Conservation (phyloP, 495 filamentous ascomycete species). For the Trichoderma orchidacearum region DNA sequence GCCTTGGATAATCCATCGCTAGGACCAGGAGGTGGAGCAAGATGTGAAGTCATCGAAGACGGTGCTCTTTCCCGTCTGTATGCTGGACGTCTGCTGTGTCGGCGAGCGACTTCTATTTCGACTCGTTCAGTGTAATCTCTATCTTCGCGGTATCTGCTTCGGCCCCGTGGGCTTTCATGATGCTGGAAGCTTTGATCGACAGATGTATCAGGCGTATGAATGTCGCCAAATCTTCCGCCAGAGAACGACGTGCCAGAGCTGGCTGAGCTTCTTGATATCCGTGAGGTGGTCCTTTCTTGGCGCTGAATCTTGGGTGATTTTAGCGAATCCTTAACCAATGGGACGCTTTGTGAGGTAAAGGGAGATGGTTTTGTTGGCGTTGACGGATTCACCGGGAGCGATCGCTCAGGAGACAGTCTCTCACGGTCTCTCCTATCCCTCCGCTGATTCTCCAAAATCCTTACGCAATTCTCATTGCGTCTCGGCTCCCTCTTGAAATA, state of each 20-base stretch:
- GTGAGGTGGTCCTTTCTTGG: neutral
- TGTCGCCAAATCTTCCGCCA: neutral
- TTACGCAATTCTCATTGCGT: constrained; percentile 11
- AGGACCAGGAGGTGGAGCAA: neutral
- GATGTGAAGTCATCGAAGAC: neutral
- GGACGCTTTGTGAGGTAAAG: neutral
- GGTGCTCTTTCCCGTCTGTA: too few species aligned
- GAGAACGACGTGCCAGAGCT: neutral
- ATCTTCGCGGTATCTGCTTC: neutral
- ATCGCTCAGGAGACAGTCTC: neutral
- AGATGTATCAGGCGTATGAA: neutral
- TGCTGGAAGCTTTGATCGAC: neutral
- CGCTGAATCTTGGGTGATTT: neutral
- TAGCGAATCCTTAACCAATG: neutral
- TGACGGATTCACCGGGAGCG: neutral
- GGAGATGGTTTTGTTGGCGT: neutral
- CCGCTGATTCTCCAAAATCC: constrained; percentile 8
- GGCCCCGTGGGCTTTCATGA: neutral
- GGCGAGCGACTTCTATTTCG: neutral
- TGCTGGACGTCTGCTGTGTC: neutral
- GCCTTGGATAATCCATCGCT: neutral
- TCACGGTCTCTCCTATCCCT: neutral
- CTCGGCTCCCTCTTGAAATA: constrained; percentile 22
- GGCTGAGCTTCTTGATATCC: neutral
- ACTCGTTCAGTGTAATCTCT: neutral